phyloP scores from a whole-genome alignment of 2,329 filamentous ascomycete genomes.

The Colletotrichum viniferum region DNA sequence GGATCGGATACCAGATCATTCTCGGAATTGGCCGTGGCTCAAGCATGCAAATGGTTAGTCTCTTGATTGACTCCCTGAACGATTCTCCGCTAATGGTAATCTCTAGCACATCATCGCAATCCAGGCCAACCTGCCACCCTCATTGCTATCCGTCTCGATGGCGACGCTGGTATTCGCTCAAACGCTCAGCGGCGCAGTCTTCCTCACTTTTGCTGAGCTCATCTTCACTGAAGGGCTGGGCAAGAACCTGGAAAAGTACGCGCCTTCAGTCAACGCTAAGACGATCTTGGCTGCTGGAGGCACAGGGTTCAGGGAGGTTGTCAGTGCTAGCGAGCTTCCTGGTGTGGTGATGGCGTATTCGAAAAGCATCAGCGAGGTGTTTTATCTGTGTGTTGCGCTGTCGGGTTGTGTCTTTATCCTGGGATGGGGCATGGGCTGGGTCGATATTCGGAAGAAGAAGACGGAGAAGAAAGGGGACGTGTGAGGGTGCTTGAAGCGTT shows the following conservation, averaged over 20 bases:
- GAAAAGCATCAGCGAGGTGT: slow-evolving; percentile 33
- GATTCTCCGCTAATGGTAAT: neutral
- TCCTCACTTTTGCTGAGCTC: slow-evolving; percentile 39
- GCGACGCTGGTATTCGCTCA: slow-evolving; percentile 39
- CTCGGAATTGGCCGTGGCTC: slow-evolving; percentile 49
- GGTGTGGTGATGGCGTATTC: slow-evolving; percentile 46
- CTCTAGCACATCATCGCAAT: slow-evolving; percentile 29
- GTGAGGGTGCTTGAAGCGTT: neutral
- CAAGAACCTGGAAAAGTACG: neutral
- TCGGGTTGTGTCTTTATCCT: slow-evolving; percentile 34
- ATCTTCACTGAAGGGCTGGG: slow-evolving; percentile 10
- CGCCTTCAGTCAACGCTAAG: slow-evolving; percentile 35
- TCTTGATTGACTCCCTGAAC: neutral
- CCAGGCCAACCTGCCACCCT: slow-evolving; percentile 28
- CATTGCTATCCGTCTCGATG: slow-evolving; percentile 29
- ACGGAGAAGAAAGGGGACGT: neutral
- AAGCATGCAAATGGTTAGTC: slow-evolving; percentile 44
- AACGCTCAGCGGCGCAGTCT: slow-evolving; percentile 51
- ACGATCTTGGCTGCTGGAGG: slow-evolving; percentile 47
- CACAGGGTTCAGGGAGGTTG: slow-evolving; percentile 37
- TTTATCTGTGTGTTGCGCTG: slow-evolving; percentile 35
- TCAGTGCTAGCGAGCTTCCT: slow-evolving; percentile 32
- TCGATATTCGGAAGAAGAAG: slow-evolving; percentile 44
- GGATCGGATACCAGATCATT: slow-evolving; percentile 55
- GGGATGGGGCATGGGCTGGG: slow-evolving; percentile 50